A percentile compares a stretch with the other conserved stretches of the same genome.
phyloP scores from a whole-genome alignment of 1,284 basidiomycete species.

The Trichosporon sp. region DNA sequence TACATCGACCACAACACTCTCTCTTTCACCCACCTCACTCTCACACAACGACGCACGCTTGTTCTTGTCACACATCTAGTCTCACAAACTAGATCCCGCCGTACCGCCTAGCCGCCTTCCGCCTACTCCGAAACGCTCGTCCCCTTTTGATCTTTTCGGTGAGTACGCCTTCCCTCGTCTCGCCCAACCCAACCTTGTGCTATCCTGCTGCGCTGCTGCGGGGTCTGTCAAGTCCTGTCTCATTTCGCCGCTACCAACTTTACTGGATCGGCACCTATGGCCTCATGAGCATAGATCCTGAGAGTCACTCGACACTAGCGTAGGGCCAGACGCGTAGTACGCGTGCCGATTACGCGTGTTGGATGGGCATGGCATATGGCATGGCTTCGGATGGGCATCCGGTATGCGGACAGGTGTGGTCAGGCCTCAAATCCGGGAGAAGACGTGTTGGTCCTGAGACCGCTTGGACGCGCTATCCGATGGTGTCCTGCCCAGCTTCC shows the following conservation, averaged over 20 bases:
- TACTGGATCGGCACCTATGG: neutral
- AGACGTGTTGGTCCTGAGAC: neutral
- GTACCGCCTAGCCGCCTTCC: slow-evolving; percentile 1
- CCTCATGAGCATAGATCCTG: neutral
- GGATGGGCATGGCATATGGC: too few relatives aligned
- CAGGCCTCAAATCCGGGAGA: too few relatives aligned
- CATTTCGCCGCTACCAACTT: neutral
- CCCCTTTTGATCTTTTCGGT: slow-evolving; percentile 12
- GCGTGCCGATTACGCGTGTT: neutral
- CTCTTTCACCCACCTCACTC: slow-evolving; percentile 5
- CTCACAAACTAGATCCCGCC: neutral
- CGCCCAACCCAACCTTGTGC: neutral
- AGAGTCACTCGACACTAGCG: neutral
- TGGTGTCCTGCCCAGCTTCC: neutral
- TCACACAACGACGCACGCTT: neutral
- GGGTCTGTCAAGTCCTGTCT: neutral
- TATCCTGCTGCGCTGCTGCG: neutral
- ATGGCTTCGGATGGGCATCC: neutral
- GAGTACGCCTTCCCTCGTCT: neutral
- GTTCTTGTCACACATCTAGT: neutral
- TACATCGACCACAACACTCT: neutral
- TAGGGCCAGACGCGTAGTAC: neutral
- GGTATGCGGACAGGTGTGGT: too few relatives aligned
- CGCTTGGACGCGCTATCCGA: slow-evolving; percentile 3
- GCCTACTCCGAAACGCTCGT: slow-evolving; percentile 14